Conservation (phyloP, 176 grass and related monocot genomes). For the Cenchrus americanus region DNA sequence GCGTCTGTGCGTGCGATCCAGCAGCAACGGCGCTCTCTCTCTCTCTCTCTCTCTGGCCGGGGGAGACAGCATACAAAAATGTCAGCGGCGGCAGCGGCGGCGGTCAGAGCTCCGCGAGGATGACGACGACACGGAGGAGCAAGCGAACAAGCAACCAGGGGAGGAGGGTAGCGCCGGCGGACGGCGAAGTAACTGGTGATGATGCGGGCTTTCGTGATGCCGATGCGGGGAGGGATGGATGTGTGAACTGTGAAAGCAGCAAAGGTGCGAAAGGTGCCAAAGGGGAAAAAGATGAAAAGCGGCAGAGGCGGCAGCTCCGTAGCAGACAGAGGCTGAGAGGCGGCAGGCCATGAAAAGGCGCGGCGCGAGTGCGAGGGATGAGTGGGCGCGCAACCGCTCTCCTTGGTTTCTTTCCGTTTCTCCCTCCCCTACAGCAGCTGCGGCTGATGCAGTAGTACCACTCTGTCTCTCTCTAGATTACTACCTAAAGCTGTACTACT, state of each 20-base stretch:
- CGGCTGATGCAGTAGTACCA: too few species aligned
- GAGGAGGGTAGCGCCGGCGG: not conserved
- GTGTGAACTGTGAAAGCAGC: not conserved
- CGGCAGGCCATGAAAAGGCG: slow-evolving; percentile 51
- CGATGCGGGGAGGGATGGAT: slow-evolving; percentile 1
- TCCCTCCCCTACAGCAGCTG: too few species aligned
- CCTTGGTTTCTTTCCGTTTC: not conserved
- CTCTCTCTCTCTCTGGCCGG: not conserved
- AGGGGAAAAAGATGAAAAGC: slow-evolving; percentile 30
- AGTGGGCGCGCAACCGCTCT: slow-evolving; percentile 32
- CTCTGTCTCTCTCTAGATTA: slow-evolving; percentile 20
- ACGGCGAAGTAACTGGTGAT: not conserved
- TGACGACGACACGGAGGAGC: not conserved
- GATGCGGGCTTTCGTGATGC: not conserved
- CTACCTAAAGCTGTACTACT: not conserved
- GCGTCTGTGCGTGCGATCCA: not conserved
- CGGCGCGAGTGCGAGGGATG: slow-evolving; percentile 47
- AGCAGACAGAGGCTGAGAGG: not conserved
- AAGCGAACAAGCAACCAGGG: not conserved
- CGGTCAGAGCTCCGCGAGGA: not conserved
- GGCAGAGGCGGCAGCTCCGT: slow-evolving; percentile 11
- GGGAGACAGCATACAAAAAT: slow-evolving; percentile 15
- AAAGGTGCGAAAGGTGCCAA: slow-evolving; percentile 9
- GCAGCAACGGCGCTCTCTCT: not conserved
- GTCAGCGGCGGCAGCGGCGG: slow-evolving; percentile 32